Evolutionary conservation across 2,329 filamentous ascomycete genomes (phyloP).

Genomic region (Cercospora zeae-maydis): DNA sequence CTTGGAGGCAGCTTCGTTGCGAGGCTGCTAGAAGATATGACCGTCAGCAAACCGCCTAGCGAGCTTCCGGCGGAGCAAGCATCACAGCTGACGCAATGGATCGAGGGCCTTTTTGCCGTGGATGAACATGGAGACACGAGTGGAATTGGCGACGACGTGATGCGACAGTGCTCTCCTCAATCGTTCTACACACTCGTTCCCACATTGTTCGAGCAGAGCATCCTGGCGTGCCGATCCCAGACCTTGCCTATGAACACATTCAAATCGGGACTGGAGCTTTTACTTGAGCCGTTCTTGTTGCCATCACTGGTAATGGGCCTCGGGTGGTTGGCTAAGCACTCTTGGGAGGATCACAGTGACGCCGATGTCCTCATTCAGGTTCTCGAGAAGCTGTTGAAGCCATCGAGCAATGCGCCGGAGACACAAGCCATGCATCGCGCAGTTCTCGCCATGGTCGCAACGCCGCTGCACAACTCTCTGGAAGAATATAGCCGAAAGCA

Average conservation of each 20-base stretch:
- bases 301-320: slow-evolving; percentile 73
- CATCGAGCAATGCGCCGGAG: slow-evolving; percentile 67
- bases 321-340: slow-evolving; percentile 65
- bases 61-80: slow-evolving; percentile 64
- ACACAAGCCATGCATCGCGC: slow-evolving; percentile 67
- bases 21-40: slow-evolving; percentile 60
- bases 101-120: slow-evolving; percentile 70
- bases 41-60: slow-evolving; percentile 55
- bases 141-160: slow-evolving; percentile 73
- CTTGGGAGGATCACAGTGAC: slow-evolving; percentile 62
- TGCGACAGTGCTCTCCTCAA: slow-evolving; percentile 77
- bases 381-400: slow-evolving; percentile 67
- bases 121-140: slow-evolving; percentile 55
- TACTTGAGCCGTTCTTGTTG: slow-evolving; percentile 76
- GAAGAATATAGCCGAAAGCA: slow-evolving; percentile 64
- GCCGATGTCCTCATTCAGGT: slow-evolving; percentile 68
- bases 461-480: slow-evolving; percentile 64
- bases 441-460: slow-evolving; percentile 68
- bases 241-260: slow-evolving; percentile 66
- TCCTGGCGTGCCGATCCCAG: slow-evolving; percentile 64
- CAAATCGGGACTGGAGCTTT: slow-evolving; percentile 72
- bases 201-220: slow-evolving; percentile 71
- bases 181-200: slow-evolving; percentile 78
- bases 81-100: slow-evolving; percentile 68
- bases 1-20: slow-evolving; percentile 65